Conservation (phyloP, 139 green algal species). For the Ettlia oleoabundans region DNA sequence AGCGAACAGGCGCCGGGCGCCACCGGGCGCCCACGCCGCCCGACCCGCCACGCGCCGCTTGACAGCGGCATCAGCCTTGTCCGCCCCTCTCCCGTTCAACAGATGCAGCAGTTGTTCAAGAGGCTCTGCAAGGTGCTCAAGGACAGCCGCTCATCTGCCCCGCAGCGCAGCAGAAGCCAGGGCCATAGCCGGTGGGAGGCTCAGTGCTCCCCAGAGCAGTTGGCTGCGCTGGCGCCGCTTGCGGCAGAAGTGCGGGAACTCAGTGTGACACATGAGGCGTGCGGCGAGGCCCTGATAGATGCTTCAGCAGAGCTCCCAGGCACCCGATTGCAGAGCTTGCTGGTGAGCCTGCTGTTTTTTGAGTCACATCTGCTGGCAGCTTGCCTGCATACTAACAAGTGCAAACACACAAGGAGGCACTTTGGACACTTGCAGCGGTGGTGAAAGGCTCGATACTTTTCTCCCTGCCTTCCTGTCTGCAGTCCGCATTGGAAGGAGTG, state of each 20-base stretch:
- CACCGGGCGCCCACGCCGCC: too few species aligned
- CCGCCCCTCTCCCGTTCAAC: too few species aligned
- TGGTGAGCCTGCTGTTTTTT: constrained; percentile 4
- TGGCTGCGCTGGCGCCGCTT: background rate
- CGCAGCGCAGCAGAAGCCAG: background rate
- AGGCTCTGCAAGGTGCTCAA: too few species aligned
- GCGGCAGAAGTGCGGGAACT: background rate
- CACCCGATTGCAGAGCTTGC: background rate
- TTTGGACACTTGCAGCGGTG: too few species aligned
- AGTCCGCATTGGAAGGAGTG: background rate
- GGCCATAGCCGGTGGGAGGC: background rate
- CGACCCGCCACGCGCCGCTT: too few species aligned
- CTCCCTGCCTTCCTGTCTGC: background rate
- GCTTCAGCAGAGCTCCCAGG: background rate
- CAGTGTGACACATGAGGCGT: background rate
- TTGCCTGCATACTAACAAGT: background rate
- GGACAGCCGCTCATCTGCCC: too few species aligned
- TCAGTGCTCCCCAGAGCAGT: background rate
- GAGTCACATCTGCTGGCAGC: background rate
- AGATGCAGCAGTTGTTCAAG: too few species aligned
- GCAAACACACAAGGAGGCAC: background rate
- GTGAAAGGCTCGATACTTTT: background rate
- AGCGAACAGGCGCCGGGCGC: too few species aligned
- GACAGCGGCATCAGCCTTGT: too few species aligned
- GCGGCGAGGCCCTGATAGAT: background rate